These are phyloP conservation scores for Aspergillus hancockii DNA, from an alignment of 495 filamentous ascomycete species.

Conservation along the genomic window DNA sequence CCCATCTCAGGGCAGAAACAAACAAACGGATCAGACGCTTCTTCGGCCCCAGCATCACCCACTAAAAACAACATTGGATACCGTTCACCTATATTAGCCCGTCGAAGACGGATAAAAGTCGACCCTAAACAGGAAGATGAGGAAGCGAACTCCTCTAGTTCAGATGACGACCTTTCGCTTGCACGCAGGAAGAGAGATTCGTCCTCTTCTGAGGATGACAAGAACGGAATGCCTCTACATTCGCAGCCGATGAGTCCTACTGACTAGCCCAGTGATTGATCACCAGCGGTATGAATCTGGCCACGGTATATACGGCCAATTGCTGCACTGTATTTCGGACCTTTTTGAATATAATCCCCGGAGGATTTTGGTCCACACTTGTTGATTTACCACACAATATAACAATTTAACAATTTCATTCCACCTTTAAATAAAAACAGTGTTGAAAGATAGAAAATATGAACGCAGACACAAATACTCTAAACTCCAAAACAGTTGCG, in stretches of 20 bases:
- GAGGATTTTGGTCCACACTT: neutral
- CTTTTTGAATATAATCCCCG: no score
- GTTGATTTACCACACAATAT: neutral
- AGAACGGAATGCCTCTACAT: slow-evolving; percentile 3
- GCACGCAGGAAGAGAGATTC: neutral
- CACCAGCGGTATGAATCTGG: neutral
- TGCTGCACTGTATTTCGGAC: no score
- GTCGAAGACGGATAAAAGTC: neutral
- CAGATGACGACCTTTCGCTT: neutral
- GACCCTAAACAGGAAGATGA: neutral
- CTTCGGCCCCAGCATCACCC: neutral
- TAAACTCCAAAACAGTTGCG: slow-evolving; percentile 28
- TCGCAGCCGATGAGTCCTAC: slow-evolving; percentile 11
- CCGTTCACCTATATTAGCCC: neutral
- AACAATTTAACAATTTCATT: neutral
- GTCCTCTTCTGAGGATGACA: slow-evolving; percentile 5
- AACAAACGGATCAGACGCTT: neutral
- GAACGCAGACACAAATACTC: slow-evolving; percentile 8
- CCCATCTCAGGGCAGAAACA: neutral
- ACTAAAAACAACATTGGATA: neutral
- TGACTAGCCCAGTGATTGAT: slow-evolving; percentile 6
- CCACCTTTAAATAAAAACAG: slow-evolving; percentile 7
- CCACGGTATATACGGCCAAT: neutral
- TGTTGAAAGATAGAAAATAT: slow-evolving; percentile 7
- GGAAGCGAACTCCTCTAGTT: neutral